Evolutionary conservation across 2,329 filamentous ascomycete species (phyloP).

Genomic region (Epichloe hybrida): DNA sequence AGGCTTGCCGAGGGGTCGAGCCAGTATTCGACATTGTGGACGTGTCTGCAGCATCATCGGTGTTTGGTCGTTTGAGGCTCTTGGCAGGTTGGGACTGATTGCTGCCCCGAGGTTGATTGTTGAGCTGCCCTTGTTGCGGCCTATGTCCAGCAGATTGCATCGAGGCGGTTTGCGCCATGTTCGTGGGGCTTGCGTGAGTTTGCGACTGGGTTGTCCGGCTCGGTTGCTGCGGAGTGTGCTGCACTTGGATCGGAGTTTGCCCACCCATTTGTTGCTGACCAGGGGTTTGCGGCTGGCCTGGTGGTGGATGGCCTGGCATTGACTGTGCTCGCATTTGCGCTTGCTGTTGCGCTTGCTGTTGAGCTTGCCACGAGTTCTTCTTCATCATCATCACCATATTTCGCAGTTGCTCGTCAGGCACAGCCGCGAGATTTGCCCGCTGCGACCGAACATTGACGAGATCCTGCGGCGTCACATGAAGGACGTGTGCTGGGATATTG

Average conservation of each 20-base stretch:
- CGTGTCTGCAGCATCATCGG: conserved; percentile 29
- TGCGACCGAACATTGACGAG: conserved; percentile 18
- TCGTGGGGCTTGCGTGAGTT: conserved; percentile 23
- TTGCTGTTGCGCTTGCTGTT: conserved; percentile 17
- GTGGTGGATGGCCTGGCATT: conserved; percentile 11
- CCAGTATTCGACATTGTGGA: conserved; percentile 10
- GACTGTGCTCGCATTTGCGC: conserved; percentile 9
- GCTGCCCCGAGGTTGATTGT: conserved; percentile 12
- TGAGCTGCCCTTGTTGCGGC: conserved; percentile 14
- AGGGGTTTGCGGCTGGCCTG: conserved; percentile 9
- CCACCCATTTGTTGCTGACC: conserved; percentile 9
- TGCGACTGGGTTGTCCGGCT: conserved; percentile 24
- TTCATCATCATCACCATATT: conserved; percentile 20
- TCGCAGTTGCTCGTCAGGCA: conserved; percentile 22
- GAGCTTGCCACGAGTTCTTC: conserved; percentile 18
- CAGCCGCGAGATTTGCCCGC: conserved; percentile 13
- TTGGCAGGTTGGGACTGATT: conserved; percentile 20
- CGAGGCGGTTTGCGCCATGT: conserved; percentile 28
- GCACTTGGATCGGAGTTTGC: conserved; percentile 11
- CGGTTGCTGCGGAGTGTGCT: conserved; percentile 41
- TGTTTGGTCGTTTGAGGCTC: conserved; percentile 36
- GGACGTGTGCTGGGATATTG: conserved; percentile 17
- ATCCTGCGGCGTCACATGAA: conserved; percentile 22
- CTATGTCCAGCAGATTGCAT: conserved; percentile 18
- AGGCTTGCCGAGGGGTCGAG: conserved; percentile 10